Evolutionary conservation across 1,139 yeast species (phyloP).

Genomic region (Blastobotrys illinoisensis): DNA sequence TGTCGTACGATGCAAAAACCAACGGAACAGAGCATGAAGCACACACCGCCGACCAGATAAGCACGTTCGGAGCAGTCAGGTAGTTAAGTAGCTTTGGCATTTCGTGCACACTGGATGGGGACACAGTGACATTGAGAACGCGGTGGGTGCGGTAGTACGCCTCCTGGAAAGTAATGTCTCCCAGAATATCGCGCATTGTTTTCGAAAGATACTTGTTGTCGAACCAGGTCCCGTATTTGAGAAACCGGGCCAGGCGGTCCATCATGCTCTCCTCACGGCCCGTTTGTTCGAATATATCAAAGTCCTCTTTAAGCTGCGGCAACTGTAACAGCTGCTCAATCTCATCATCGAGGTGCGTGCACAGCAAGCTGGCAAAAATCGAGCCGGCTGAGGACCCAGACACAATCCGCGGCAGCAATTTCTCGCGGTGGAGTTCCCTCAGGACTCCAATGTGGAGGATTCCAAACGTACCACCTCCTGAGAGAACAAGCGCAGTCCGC

Average conservation of each 20-base stretch:
- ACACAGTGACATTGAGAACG: slow-evolving; percentile 80
- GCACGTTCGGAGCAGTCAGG: slow-evolving; percentile 89
- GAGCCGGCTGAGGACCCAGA: slow-evolving; percentile 97
- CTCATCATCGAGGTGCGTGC: slow-evolving; percentile 77
- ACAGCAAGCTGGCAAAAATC: slow-evolving; percentile 81
- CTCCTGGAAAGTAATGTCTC: slow-evolving; percentile 91
- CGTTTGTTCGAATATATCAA: slow-evolving; percentile 64
- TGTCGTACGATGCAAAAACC: slow-evolving; percentile 77
- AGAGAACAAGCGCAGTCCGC: slow-evolving; percentile 81
- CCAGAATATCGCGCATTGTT: slow-evolving; percentile 76
- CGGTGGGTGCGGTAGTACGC: slow-evolving; percentile 83
- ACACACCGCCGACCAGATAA: slow-evolving; percentile 93
- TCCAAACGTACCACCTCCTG: slow-evolving; percentile 96
- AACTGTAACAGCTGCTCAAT: slow-evolving; percentile 40
- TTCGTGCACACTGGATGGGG: slow-evolving; percentile 53
- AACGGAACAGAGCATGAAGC: slow-evolving; percentile 96
- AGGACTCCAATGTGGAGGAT: slow-evolving; percentile 88
- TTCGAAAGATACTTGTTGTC: slow-evolving; percentile 66
- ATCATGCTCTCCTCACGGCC: slow-evolving; percentile 44
- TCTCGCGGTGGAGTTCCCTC: slow-evolving; percentile 66
- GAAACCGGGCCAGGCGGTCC: slow-evolving; percentile 52
- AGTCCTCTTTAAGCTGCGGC: slow-evolving; percentile 48
- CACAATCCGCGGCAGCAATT: slow-evolving; percentile 78
- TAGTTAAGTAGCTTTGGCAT: slow-evolving; percentile 64
- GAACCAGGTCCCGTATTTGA: slow-evolving; percentile 83